A percentile compares a stretch with the other conserved stretches of the same genome.
These are phyloP conservation scores for Bipolaris sorokiniana DNA, from an alignment of 2,329 filamentous ascomycete genomes.

Conservation along the genomic window DNA sequence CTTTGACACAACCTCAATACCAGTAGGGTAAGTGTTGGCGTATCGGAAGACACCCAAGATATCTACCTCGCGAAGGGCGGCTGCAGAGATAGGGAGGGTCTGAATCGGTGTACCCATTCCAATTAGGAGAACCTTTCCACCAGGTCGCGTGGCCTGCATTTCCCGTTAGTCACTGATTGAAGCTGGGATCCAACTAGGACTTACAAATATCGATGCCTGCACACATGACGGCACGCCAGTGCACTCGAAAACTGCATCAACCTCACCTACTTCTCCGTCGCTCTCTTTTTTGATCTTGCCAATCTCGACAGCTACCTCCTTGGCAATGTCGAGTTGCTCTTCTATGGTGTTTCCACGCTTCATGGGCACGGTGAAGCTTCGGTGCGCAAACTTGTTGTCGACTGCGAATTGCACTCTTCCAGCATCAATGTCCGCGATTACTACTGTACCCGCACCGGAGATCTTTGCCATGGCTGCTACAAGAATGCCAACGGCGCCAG, in stretches of 20 bases:
- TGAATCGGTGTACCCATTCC: constrained; percentile 81
- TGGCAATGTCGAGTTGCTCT: constrained; percentile 59
- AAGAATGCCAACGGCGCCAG: constrained; percentile 66
- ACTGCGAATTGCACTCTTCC: constrained; percentile 63
- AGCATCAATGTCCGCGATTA: constrained; percentile 67
- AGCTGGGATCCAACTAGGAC: constrained; percentile 16
- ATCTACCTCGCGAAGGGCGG: constrained; percentile 76
- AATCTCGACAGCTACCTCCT: constrained; percentile 56
- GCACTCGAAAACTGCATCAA: constrained; percentile 76
- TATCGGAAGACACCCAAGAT: constrained; percentile 81
- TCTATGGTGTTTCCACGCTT: constrained; percentile 58
- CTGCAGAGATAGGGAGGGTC: constrained; percentile 74
- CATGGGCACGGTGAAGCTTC: constrained; percentile 54
- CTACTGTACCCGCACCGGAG: constrained; percentile 60
- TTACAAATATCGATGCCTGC: constrained; percentile 73
- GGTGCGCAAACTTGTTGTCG: constrained; percentile 56
- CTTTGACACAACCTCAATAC: constrained; percentile 65
- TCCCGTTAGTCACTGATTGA: background rate
- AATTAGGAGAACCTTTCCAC: constrained; percentile 76
- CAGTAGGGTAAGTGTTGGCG: constrained; percentile 74
- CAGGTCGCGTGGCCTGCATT: constrained; percentile 63
- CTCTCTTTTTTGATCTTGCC: constrained; percentile 46
- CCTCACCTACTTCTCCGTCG: constrained; percentile 55
- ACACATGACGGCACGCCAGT: constrained; percentile 77
- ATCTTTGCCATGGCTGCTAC: constrained; percentile 64